A percentile compares a stretch with the other conserved stretches of the same genome.
These are phyloP conservation scores for Fusarium sambucinum DNA, from an alignment of 2,329 filamentous ascomycete species.

Conservation along the genomic window DNA sequence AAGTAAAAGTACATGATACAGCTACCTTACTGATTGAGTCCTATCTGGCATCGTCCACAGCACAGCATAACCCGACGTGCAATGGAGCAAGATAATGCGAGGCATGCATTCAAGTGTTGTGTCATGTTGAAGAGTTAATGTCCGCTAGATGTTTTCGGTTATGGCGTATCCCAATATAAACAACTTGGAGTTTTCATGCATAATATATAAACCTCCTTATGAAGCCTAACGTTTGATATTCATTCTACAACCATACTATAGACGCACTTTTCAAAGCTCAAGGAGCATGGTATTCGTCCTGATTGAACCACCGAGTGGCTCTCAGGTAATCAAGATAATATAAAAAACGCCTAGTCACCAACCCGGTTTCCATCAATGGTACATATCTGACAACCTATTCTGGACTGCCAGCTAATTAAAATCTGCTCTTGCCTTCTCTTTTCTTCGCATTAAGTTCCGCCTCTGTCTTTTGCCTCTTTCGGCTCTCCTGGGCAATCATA, in stretches of 20 bases:
- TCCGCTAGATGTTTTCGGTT: not conserved
- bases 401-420: constrained; percentile 50
- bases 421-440: constrained; percentile 66
- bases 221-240: constrained; percentile 44
- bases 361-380: constrained; percentile 28
- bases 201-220: not conserved
- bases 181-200: not conserved
- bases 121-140: not conserved
- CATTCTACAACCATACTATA: constrained; percentile 12
- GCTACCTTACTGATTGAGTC: not conserved
- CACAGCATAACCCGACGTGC: not conserved
- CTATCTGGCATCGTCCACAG: not conserved
- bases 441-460: constrained; percentile 79
- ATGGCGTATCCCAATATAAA: not conserved
- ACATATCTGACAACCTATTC: constrained; percentile 23
- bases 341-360: constrained; percentile 36
- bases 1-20: not conserved
- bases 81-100: not conserved
- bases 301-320: constrained; percentile 34
- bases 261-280: constrained; percentile 23
- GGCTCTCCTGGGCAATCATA: constrained; percentile 94
- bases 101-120: too few species aligned
- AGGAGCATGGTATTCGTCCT: constrained; percentile 43
- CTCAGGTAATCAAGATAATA: constrained; percentile 41
- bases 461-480: constrained; percentile 90